Evolutionary conservation across 2,329 filamentous ascomycete species (phyloP), one percentile per base, ranked within the genome.

Genomic region (Fusarium sp.): DNA sequence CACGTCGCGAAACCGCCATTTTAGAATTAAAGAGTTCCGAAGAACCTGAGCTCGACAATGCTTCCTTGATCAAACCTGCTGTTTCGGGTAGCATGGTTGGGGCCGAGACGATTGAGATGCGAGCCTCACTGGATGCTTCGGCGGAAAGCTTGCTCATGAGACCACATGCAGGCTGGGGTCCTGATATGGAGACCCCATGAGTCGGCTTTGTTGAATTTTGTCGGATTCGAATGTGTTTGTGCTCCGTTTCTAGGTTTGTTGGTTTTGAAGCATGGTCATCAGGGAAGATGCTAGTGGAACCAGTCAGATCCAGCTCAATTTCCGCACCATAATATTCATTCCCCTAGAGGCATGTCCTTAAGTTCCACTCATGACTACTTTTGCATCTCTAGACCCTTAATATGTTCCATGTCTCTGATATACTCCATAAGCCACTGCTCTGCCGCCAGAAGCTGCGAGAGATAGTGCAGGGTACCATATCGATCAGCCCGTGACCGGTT

Each of bases 351-450:
- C 22, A 41, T 15, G 8, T 15, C 22, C 8, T n/a, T 15, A n/a
- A 15, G 13, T n/a, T 41, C 13, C 6, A 15, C n/a, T 7, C 1
- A 6, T 15, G 8, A n/a, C 13, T 41, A 0, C 8, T 41, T 41
- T 41, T 41, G 8, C 8, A 41, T n/a, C 2, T n/a, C 3, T 41
- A n/a, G 39, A 41, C 39, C 39, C 39, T 0, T 6, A 15, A n/a
- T 0, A 41, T 41, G 39, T 10, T n/a, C 5, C 22, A 41, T 41
- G 14, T 41, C 4, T 13, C 5, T 1, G 6, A 10, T 10, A 15
- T 41, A 4, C 22, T 41, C 13, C 22, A n/a, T 13, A 14, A n/a
- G 39, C 13, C 8, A 41, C 39, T 15, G 22, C 39, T 41, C 22
- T 6, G 13, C 22, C 22, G 13, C 7, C 13, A n/a, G 8, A 15